These are phyloP conservation scores for Boletus subcaerulescens DNA, from an alignment of 768 basidiomycete genomes.

Conservation along the genomic window DNA sequence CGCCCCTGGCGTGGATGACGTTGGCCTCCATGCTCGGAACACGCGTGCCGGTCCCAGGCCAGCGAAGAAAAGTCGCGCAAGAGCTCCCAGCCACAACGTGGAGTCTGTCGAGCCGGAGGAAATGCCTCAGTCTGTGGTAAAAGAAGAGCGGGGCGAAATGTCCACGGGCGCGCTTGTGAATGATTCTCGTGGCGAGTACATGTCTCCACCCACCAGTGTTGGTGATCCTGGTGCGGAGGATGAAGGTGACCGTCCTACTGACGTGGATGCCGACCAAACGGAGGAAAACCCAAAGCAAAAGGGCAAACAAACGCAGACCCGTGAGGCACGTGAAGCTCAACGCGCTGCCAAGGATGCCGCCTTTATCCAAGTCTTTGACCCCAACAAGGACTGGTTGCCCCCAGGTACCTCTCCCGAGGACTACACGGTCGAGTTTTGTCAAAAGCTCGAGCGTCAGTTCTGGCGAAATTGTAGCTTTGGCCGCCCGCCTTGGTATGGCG, in stretches of 20 bases:
- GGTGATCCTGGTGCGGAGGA: slow-evolving; percentile 17
- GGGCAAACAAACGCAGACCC: slow-evolving; percentile 42
- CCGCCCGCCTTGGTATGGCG: slow-evolving; percentile 95
- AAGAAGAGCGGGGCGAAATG: slow-evolving; percentile 42
- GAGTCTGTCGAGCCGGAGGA: slow-evolving; percentile 47
- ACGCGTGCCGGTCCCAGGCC: slow-evolving; percentile 33
- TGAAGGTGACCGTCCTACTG: slow-evolving; percentile 7
- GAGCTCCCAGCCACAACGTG: slow-evolving; percentile 34
- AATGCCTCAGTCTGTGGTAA: slow-evolving; percentile 29
- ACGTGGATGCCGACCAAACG: slow-evolving; percentile 21
- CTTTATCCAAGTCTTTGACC: slow-evolving; percentile 74
- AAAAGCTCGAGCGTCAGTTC: slow-evolving; percentile 81
- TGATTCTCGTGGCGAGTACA: slow-evolving; percentile 7
- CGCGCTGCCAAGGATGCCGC: slow-evolving; percentile 41
- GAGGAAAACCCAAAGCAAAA: slow-evolving; percentile 39
- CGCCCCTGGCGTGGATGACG: slow-evolving; percentile 68
- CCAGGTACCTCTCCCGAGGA: slow-evolving; percentile 66
- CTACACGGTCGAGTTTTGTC: slow-evolving; percentile 87
- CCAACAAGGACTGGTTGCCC: slow-evolving; percentile 77
- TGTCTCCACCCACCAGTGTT: slow-evolving; percentile 31
- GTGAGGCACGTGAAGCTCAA: slow-evolving; percentile 45
- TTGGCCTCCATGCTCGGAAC: slow-evolving; percentile 52
- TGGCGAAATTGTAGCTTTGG: slow-evolving; percentile 92
- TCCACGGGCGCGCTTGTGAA: slow-evolving; percentile 3
- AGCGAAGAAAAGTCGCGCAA: slow-evolving; percentile 43